Base-by-base conservation (phyloP, 202 grass and related monocot species). In the Elaeis oleifera region DNA sequence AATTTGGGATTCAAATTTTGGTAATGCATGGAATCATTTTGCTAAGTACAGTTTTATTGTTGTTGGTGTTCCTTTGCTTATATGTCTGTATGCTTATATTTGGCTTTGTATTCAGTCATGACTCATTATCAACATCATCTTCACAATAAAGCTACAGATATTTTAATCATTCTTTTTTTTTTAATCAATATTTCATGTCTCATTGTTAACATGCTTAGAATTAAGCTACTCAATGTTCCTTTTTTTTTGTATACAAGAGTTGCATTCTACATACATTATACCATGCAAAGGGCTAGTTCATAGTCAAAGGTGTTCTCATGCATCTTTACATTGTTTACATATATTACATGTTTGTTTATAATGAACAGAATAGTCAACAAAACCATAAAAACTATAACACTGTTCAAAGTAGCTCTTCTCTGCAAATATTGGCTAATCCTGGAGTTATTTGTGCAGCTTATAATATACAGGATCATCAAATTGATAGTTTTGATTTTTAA, bases 221-320 rank as follows among this genome's bases (percentile, higher is more conserved):
- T 23, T 56, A 22, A 14, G 20, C 19, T 56, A 11, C 53, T 56
- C 7, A 44, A 44, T 0, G 0, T 44, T 44, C 14, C 22, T 8
- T 0, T 56, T 56, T 56, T 56, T 23, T 23, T 23, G n/a, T 20
- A 56, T 23, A 23, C 8, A 23, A 23, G 22, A 56, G 18, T 56
- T 22, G 54, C 11, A 20, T 22, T 18, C 6, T 56, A 22, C 22
- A 23, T 23, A 13, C 23, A 20, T 56, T 11, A 23, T 20, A 22
- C 36, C 1, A 14, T 44, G 54, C 9, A 56, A 56, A 56, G 20
- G 54, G 54, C 54, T 56, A 56, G 54, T 56, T 56, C 54, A 56
- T 23, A 21, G 9, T 20, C 7, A 21, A 3, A 23, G 54, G 54
- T 56, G 19, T 56, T 44, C 11, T 22, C 54, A 56, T 56, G 22